Evolutionary conservation across 148 eudicot species (phyloP).

Genomic region (Agrostemma githago): DNA sequence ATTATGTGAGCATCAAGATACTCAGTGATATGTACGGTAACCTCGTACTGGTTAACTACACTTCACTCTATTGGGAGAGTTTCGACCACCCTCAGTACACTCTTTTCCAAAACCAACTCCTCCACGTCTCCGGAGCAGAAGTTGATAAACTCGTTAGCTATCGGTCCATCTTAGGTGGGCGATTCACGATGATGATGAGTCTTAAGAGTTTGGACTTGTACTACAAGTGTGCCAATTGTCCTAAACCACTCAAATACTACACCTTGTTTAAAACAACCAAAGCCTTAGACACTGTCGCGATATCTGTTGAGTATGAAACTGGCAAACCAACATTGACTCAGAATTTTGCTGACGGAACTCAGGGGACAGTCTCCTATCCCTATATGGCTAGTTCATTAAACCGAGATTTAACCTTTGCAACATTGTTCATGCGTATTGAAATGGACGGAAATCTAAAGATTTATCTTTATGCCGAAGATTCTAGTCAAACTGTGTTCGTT

Average conservation of each 20-base stretch:
- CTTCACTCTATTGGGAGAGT: neutral
- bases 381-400: too few relatives aligned
- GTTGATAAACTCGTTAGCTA: neutral
- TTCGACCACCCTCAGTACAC: constrained; percentile 6
- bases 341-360: neutral
- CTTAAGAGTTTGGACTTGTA: neutral
- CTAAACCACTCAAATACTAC: neutral
- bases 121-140: neutral
- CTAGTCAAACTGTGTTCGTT: neutral
- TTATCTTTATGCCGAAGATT: neutral
- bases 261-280: neutral
- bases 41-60: neutral
- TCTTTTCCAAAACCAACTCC: neutral
- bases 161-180: neutral
- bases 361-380: too few relatives aligned
- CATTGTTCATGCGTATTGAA: neutral
- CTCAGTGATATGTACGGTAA: constrained; percentile 1
- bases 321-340: neutral
- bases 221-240: neutral
- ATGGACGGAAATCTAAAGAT: constrained; percentile 7
- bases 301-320: neutral
- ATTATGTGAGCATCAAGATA: neutral
- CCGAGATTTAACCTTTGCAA: too few relatives aligned
- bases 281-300: neutral
- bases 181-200: constrained; percentile 9